These are phyloP conservation scores for Mycena indigotica DNA, from an alignment of 768 basidiomycete genomes.

Conservation along the genomic window DNA sequence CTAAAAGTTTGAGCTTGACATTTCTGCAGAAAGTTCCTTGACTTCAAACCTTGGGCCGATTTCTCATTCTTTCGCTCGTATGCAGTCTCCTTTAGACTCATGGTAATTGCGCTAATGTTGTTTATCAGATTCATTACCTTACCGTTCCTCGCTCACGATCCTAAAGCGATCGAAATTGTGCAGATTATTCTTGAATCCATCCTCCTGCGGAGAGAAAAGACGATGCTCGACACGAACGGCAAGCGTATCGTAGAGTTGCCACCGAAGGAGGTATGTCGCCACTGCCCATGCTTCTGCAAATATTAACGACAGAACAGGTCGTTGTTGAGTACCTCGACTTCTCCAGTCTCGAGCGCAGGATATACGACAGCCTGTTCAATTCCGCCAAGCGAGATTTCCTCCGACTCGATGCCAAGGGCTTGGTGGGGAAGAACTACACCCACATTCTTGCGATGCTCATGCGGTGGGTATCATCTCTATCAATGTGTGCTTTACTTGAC, in stretches of 20 bases:
- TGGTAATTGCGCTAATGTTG: slow-evolving; percentile 3
- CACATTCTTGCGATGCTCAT: slow-evolving; percentile 94
- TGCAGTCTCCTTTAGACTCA: slow-evolving; percentile 27
- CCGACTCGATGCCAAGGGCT: slow-evolving; percentile 74
- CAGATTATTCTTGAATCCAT: slow-evolving; percentile 92
- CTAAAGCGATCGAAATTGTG: slow-evolving; percentile 92
- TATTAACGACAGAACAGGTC: slow-evolving; percentile 44
- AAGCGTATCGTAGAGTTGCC: slow-evolving; percentile 88
- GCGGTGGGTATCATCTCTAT: slow-evolving; percentile 54
- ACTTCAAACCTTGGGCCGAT: slow-evolving; percentile 80
- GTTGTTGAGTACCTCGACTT: slow-evolving; percentile 77
- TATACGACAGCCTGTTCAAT: slow-evolving; percentile 86
- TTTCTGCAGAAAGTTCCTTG: slow-evolving; percentile 67
- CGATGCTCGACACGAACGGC: slow-evolving; percentile 85
- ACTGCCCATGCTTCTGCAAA: not conserved
- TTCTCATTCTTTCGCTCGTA: slow-evolving; percentile 89
- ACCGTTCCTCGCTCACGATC: slow-evolving; percentile 88
- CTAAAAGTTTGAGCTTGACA: not conserved
- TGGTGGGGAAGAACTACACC: slow-evolving; percentile 78
- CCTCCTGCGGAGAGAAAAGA: slow-evolving; percentile 88
- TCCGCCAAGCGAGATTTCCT: slow-evolving; percentile 83
- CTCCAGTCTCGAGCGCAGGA: slow-evolving; percentile 75
- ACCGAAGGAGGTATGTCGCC: slow-evolving; percentile 64
- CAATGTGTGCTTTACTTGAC: slow-evolving; percentile 1
- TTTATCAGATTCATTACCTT: slow-evolving; percentile 77